Percentiles rank a stretch among this genome's conserved stretches.
Evolutionary conservation across 2,329 filamentous ascomycete genomes (phyloP).

Genomic region (Helicocarpus griseus): DNA sequence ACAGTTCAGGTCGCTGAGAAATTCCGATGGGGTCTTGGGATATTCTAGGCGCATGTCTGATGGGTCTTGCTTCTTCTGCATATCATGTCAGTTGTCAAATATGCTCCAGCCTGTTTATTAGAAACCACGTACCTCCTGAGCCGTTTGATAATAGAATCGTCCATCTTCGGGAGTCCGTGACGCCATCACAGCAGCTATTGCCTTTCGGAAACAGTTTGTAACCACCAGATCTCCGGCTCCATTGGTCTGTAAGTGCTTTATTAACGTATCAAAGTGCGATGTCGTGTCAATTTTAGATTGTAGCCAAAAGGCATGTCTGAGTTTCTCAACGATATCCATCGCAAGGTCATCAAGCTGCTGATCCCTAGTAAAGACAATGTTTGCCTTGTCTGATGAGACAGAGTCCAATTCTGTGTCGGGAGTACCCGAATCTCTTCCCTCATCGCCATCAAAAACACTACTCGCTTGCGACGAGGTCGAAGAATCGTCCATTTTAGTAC

Average conservation of each 20-base stretch:
- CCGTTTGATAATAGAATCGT: conserved; percentile 18
- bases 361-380: conserved; percentile 9
- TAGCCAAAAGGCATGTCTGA: conserved; percentile 24
- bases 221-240: conserved; percentile 22
- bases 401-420: not conserved
- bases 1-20: conserved; percentile 15
- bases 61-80: conserved; percentile 1
- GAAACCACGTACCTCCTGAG: conserved; percentile 5
- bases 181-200: conserved; percentile 15
- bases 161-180: conserved; percentile 20
- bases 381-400: not conserved
- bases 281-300: conserved; percentile 17
- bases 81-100: not conserved
- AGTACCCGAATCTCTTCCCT: not conserved
- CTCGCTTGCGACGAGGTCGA: not conserved
- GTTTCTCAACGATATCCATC: conserved; percentile 15
- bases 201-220: conserved; percentile 14
- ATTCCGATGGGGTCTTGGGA: conserved; percentile 9
- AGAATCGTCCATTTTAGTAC: not conserved
- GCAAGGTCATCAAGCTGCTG: conserved; percentile 17
- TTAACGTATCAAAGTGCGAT: conserved; percentile 21
- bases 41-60: conserved; percentile 7
- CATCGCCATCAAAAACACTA: not conserved
- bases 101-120: not conserved
- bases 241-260: conserved; percentile 18